These are phyloP conservation scores for Silene vulgaris DNA, from an alignment of 179 eudicot species.

Conservation along the genomic window DNA sequence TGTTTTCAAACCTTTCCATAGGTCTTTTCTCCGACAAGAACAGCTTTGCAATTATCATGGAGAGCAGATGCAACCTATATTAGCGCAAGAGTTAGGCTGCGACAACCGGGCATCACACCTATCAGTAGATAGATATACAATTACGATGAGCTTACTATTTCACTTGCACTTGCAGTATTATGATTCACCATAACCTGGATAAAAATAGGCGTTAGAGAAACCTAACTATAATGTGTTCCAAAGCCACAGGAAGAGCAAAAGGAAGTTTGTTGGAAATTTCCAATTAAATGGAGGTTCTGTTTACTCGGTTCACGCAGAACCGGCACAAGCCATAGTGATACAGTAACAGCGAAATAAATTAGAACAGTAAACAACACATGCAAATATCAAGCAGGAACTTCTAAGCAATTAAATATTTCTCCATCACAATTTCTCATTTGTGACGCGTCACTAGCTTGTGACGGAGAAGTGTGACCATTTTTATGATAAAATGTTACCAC, in stretches of 20 bases:
- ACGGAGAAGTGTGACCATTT: too few relatives aligned
- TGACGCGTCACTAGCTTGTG: too few relatives aligned
- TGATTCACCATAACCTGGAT: slow-evolving; percentile 89
- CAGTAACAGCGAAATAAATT: not conserved
- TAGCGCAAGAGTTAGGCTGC: slow-evolving; percentile 20
- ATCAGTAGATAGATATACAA: slow-evolving; percentile 16
- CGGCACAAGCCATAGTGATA: not conserved
- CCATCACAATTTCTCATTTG: not conserved
- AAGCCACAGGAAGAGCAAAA: slow-evolving; percentile 4
- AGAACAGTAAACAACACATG: not conserved
- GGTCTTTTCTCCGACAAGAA: slow-evolving; percentile 88
- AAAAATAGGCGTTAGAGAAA: slow-evolving; percentile 8
- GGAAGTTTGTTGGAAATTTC: too few relatives aligned
- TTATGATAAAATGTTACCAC: too few relatives aligned
- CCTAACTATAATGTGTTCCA: slow-evolving; percentile 6
- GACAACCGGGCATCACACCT: not conserved
- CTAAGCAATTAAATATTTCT: not conserved
- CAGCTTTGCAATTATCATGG: slow-evolving; percentile 94
- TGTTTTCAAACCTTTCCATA: slow-evolving; percentile 67
- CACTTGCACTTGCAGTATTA: slow-evolving; percentile 94
- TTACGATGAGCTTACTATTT: slow-evolving; percentile 57
- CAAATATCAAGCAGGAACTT: not conserved
- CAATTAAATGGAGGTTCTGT: not conserved
- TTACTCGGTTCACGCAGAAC: not conserved
- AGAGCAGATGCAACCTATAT: slow-evolving; percentile 95